Conservation (phyloP, 1,284 basidiomycete genomes). For the Papiliotrema flavescens region DNA sequence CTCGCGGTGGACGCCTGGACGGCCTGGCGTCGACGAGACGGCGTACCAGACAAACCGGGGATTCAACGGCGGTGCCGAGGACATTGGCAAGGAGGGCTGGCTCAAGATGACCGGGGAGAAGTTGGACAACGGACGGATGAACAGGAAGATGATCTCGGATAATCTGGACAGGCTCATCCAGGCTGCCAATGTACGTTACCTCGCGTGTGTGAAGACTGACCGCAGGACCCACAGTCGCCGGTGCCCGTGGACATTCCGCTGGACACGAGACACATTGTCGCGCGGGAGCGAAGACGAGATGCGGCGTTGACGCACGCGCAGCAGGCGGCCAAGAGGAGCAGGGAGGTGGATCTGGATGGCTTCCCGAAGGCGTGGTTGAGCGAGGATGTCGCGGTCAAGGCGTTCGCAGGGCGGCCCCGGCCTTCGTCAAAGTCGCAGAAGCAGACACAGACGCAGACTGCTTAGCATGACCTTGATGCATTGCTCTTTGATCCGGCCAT, state of each 20-base stretch:
- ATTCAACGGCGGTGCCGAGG: constrained; percentile 16
- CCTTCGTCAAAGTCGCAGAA: neutral
- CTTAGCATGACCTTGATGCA: neutral
- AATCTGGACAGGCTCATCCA: constrained; percentile 65
- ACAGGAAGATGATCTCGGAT: constrained; percentile 81
- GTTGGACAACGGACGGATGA: constrained; percentile 71
- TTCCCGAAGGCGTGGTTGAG: constrained; percentile 49
- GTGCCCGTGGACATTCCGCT: constrained; percentile 63
- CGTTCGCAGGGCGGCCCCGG: neutral
- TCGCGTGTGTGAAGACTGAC: neutral
- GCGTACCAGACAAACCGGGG: constrained; percentile 26
- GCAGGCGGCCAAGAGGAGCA: constrained; percentile 55
- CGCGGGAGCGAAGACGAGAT: constrained; percentile 58
- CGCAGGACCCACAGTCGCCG: constrained; percentile 54
- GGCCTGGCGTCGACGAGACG: constrained; percentile 51
- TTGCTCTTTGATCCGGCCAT: neutral
- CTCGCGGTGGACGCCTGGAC: constrained; percentile 69
- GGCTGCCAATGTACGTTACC: constrained; percentile 65
- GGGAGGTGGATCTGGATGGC: constrained; percentile 13
- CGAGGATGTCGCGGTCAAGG: constrained; percentile 67
- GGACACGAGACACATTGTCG: constrained; percentile 71
- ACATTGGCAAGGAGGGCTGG: constrained; percentile 62
- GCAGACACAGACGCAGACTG: too few relatives aligned
- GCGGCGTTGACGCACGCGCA: constrained; percentile 49
- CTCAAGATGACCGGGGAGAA: constrained; percentile 82